A percentile compares a stretch with the other conserved stretches of the same genome.
These are phyloP conservation scores for Saitoella complicata DNA, from an alignment of 805 yeast species.

Conservation along the genomic window DNA sequence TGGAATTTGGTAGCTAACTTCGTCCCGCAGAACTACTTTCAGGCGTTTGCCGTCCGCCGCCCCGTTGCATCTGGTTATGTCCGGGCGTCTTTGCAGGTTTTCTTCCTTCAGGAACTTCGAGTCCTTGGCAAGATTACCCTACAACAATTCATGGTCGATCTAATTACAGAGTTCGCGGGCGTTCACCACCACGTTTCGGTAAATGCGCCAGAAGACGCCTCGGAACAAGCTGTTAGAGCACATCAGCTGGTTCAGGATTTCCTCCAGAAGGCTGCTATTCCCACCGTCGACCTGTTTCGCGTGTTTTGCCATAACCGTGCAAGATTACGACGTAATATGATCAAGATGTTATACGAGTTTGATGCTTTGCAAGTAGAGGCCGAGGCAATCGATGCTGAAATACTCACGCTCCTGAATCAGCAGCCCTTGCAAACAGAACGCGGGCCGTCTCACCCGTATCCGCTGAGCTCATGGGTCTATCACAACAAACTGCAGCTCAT, in stretches of 20 bases:
- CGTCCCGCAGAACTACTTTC: not conserved
- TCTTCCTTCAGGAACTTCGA: slow-evolving; percentile 1
- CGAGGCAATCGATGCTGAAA: slow-evolving; percentile 34
- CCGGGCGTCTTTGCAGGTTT: slow-evolving; percentile 3
- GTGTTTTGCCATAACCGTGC: slow-evolving; percentile 47
- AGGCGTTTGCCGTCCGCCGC: slow-evolving; percentile 2
- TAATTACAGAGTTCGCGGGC: no score
- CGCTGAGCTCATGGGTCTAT: slow-evolving; percentile 56
- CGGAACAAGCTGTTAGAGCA: no score
- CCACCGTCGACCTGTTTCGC: no score
- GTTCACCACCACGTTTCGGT: no score
- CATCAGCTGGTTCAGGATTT: no score
- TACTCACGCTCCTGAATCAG: slow-evolving; percentile 21
- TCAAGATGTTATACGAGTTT: slow-evolving; percentile 42
- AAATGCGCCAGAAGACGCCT: no score
- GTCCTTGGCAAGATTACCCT: slow-evolving; percentile 4
- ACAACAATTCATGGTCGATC: slow-evolving; percentile 2
- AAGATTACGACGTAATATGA: slow-evolving; percentile 62
- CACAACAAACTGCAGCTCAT: slow-evolving; percentile 50
- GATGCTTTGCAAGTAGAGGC: slow-evolving; percentile 67
- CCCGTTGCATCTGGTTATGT: slow-evolving; percentile 9
- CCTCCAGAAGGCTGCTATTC: no score
- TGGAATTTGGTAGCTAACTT: no score
- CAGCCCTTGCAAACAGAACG: not conserved
- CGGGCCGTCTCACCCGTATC: slow-evolving; percentile 27